Conservation (phyloP, 116 monocot species). For the Phalaenopsis hybrid region DNA sequence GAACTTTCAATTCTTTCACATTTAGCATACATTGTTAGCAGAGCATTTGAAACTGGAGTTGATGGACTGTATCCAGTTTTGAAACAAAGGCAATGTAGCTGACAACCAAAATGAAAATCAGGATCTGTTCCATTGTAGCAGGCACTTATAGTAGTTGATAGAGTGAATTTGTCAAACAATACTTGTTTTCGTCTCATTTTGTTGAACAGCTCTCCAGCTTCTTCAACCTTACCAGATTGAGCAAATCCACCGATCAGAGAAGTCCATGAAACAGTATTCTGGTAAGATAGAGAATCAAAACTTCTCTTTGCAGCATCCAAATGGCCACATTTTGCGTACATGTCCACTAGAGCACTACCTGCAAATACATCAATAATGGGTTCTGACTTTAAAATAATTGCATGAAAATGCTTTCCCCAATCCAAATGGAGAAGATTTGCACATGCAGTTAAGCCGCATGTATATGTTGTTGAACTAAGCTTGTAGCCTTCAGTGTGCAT, state of each 20-base stretch:
- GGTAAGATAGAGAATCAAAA: slow-evolving; percentile 38
- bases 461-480: slow-evolving; percentile 58
- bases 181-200: slow-evolving; percentile 52
- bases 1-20: slow-evolving; percentile 45
- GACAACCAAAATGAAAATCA: slow-evolving; percentile 32
- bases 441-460: slow-evolving; percentile 55
- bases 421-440: slow-evolving; percentile 37
- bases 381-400: slow-evolving; percentile 35
- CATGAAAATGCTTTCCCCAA: slow-evolving; percentile 82
- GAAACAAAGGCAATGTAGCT: slow-evolving; percentile 53
- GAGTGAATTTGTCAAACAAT: slow-evolving; percentile 48
- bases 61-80: slow-evolving; percentile 45
- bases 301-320: slow-evolving; percentile 48
- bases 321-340: slow-evolving; percentile 73
- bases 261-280: slow-evolving; percentile 62
- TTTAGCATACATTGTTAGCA: slow-evolving; percentile 69
- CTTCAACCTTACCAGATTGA: slow-evolving; percentile 36
- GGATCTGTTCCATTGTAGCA: slow-evolving; percentile 39
- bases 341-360: slow-evolving; percentile 65
- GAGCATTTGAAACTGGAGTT: slow-evolving; percentile 69
- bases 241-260: slow-evolving; percentile 60
- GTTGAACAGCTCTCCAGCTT: slow-evolving; percentile 57
- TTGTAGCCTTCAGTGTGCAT: slow-evolving; percentile 41
- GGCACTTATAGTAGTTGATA: slow-evolving; percentile 62
- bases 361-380: slow-evolving; percentile 41